Base-by-base conservation (phyloP, 257 asterid species). In the Forsythia suspensa region DNA sequence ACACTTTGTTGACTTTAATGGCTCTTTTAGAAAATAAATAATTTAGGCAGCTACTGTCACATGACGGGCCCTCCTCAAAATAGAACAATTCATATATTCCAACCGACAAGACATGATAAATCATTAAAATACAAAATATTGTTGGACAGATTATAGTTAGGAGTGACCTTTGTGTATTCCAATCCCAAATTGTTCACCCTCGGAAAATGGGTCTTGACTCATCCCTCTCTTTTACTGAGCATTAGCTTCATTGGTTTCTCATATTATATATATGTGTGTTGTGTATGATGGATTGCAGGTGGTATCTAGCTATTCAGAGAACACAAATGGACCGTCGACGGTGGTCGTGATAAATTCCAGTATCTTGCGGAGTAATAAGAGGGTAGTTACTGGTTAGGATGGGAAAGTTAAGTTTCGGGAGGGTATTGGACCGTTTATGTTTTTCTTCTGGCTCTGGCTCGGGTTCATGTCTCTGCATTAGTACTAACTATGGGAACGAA, bases 371-470 rank as follows among this genome's bases (percentile, higher is more conserved):
- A 48, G 44, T 18, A 10, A 9, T 6, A 15, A 52, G 34, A 29
- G 51, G 21, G 24, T 24, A 0, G 24, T 24, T 40, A 29, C 18
- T 24, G 5, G 5, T 63, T 9, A 57, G 51, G 46, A 88, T 85
- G 91, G 82, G 87, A 86, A 88, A 85, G 84, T 73, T 84, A 2
- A 82, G 84, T 34, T 75, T 88, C 59, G 77, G 88, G 67, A 88
- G 79, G 18, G 87, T 85, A 13, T 80, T 85, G 6, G 89, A 85
- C 18, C 63, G 86, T 66, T 73, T 85, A 40, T 83, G 82, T 78
- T 73, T 84, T 72, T 55, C 79, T 76, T 70, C 84, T 34, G 38
- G 69, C 5, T 61, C 76, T 15, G 74, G 85, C 15, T 52, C 86
- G 20, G 71, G 82, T 42, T 85, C 85, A 73, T 84, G 89, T 84